Evolutionary conservation across 352 stramenopile species (phyloP).

Genomic region (Pythium pyrilobum): DNA sequence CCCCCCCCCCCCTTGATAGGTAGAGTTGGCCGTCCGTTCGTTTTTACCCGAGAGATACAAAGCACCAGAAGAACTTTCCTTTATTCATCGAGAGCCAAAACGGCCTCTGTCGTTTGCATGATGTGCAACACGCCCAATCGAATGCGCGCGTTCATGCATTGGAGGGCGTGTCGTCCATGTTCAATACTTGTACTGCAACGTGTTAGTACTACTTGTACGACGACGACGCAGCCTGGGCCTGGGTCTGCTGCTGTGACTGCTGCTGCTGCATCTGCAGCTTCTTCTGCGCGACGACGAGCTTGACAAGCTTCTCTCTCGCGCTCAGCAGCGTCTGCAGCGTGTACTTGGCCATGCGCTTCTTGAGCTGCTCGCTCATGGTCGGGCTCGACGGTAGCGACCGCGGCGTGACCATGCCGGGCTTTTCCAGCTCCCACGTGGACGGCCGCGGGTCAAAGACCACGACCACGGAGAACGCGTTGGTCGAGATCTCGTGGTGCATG

Average conservation of each 20-base stretch:
- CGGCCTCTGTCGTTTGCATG: too few species aligned
- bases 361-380: conserved; percentile 59
- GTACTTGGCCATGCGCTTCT: conserved; percentile 75
- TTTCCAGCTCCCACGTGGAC: conserved; percentile 71
- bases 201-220: not conserved
- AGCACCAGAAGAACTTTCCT: not conserved
- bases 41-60: not conserved
- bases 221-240: not conserved
- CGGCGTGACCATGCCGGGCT: conserved; percentile 77
- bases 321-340: conserved; percentile 63
- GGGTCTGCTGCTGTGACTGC: conserved; percentile 19
- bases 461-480: conserved; percentile 80
- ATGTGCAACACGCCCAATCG: too few species aligned
- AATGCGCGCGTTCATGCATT: too few species aligned
- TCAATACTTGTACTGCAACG: not conserved
- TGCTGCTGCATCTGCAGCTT: conserved; percentile 13
- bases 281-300: conserved; percentile 35
- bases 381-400: conserved; percentile 67
- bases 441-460: conserved; percentile 64
- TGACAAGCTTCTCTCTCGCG: conserved; percentile 52
- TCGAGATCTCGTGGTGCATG: conserved; percentile 82
- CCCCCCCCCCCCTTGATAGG: not conserved
- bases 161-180: not conserved
- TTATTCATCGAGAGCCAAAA: too few species aligned
- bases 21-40: not conserved